Conservation (phyloP, 148 eudicot genomes). For the Camellia sinensis region DNA sequence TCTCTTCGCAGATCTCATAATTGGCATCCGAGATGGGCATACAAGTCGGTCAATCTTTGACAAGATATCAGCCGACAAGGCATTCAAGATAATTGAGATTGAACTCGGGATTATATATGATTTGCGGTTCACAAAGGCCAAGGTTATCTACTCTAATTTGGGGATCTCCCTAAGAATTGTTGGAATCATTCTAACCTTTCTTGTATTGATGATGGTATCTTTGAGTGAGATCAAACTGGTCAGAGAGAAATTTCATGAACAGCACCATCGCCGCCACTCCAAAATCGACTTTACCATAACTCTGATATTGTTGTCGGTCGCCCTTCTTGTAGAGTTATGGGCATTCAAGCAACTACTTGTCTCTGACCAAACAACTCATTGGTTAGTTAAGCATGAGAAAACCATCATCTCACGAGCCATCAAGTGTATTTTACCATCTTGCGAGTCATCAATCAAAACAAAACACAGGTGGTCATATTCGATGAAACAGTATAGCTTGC, state of each 20-base stretch:
- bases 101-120: too few relatives aligned
- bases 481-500: background rate
- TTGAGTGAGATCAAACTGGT: background rate
- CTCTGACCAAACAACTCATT: background rate
- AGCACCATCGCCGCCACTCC: background rate
- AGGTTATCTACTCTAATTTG: too few relatives aligned
- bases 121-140: too few relatives aligned
- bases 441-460: background rate
- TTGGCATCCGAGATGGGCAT: too few relatives aligned
- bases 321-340: background rate
- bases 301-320: background rate
- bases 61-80: too few relatives aligned
- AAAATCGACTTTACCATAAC: background rate
- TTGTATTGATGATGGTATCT: background rate
- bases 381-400: background rate
- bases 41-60: too few relatives aligned
- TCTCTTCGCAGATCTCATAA: too few relatives aligned
- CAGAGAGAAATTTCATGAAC: background rate
- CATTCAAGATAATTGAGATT: too few relatives aligned
- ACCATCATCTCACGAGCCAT: fast-evolving
- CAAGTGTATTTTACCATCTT: background rate
- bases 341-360: background rate
- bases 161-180: too few relatives aligned
- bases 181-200: too few relatives aligned
- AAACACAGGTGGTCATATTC: background rate